Evolutionary conservation across 179 eudicot genomes (phyloP), one percentile per base, ranked within the genome.

Genomic region (Beta corolliflora): DNA sequence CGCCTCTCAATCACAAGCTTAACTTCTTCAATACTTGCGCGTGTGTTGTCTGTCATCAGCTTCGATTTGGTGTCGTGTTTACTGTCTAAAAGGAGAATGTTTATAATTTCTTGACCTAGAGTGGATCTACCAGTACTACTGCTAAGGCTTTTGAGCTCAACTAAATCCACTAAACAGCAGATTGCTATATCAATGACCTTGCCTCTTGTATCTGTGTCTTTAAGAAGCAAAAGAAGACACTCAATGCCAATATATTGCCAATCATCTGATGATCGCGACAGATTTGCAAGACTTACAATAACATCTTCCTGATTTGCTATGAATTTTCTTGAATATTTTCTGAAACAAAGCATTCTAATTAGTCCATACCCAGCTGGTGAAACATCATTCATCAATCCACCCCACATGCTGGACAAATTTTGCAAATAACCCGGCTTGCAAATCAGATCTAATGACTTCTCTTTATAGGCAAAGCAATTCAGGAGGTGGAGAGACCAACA

Each of bases 241-340:
- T 92, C 97, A 75, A 91, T 84, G 15, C 89, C 94, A 90, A 91
- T 92, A 71, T 88, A 86, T 48, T 87, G 94, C 92, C 89, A 91
- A 81, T 91, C 92, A 82, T 92, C 92, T 11, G 93, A 91, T 15
- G 97, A 92, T 74, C 97, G 87, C 13, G 88, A 85, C 59, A 87
- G 80, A 58, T 83, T 80, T 25, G 90, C 84, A 44, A 91, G 74
- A 25, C 87, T 54, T 36, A 61, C 59, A 83, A 94, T 90, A n/a
- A 93, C 94, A 64, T 5, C 23, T 75, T 81, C 81, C 36, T 83
- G 77, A n/a, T 89, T 91, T 4, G 91, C 84, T 13, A 91, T 69
- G 46, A 79, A 16, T 61, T 59, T 83, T 82, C 94, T 89, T 66
- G 92, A 92, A 73, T 61, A 15, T 59, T 85, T 80, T 54, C 72